Base-by-base conservation (phyloP, 129 eudicot genomes). In the Flaveria trinervia region DNA sequence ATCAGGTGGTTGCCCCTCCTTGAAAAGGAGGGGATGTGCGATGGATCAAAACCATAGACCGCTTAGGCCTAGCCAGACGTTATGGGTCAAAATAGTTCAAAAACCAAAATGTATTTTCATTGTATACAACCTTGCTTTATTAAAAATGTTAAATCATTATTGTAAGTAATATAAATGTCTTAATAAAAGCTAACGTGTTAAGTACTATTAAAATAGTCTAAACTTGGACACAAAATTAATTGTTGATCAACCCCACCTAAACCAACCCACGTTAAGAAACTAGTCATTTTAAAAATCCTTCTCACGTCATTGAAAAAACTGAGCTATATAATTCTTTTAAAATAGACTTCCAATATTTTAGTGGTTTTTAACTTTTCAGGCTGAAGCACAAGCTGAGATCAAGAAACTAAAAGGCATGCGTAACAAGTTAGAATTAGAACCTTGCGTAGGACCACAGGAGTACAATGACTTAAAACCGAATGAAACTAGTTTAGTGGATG, bases 311-410 rank as follows among this genome's bases (percentile, higher is more conserved):
- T 45, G 18, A 17, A 18, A 28, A 65, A 6, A 26, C 13, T 9
- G 13, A 76, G 36, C 36, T 65, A 75, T 75, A n/a, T 5, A 36
- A 5, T 36, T 20, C 61, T 55, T 72, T 56, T 20, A 5, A 5
- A 9, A n/a, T 72, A 56, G 30, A 73, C 17, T 6, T 56, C 12
- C 20, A 59, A 45, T 14, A 28, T 17, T 61, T 76, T 33, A 10
- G 69, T 43, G 81, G 43, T 68, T 77, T 26, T 48, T 22, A 8
- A 55, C 39, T 36, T 78, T 81, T 77, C 86, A 89, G 96, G 85
- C 78, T 64, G 79, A 75, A 41, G 85, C 88, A 43, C 83, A 85
- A 83, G 64, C 17, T 43, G 92, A 86, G 85, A 90, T 89, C 57
- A 71, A 75, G 48, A 82, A 73, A 57, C 81, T 86, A 69, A 84